phyloP scores from a whole-genome alignment of 164 flowering plant species.

The Dillenia turbinata region DNA sequence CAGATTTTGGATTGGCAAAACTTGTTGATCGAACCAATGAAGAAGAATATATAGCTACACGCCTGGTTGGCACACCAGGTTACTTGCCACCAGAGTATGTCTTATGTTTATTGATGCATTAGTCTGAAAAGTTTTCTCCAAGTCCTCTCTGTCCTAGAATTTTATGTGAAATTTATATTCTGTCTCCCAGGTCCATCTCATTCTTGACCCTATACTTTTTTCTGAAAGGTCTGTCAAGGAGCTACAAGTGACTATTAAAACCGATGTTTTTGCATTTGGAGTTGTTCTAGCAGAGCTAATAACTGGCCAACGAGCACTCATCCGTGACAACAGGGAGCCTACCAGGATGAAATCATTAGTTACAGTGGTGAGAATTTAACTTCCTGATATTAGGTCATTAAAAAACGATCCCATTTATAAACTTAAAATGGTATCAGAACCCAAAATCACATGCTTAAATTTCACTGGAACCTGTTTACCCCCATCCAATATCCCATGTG shows the following conservation, averaged over 20 bases:
- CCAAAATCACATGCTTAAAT: no score
- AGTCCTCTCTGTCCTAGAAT: no score
- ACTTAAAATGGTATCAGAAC: no score
- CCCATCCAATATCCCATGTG: no score
- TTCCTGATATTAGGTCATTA: neutral
- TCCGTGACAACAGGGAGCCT: conserved; percentile 46
- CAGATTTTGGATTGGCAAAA: conserved; percentile 79
- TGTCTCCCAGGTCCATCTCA: no score
- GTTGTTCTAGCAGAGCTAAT: conserved; percentile 76
- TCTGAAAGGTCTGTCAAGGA: conserved; percentile 63
- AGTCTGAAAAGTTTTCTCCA: no score
- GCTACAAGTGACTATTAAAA: conserved; percentile 57
- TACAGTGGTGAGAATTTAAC: conserved; percentile 41
- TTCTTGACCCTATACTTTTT: neutral
- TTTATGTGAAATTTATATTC: no score
- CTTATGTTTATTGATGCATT: no score
- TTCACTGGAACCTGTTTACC: no score
- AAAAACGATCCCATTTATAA: no score
- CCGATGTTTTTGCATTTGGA: conserved; percentile 77
- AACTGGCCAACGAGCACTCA: conserved; percentile 66
- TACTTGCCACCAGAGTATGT: no score
- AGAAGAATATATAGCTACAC: conserved; percentile 56
- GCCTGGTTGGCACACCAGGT: conserved; percentile 72
- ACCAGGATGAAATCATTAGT: conserved; percentile 64
- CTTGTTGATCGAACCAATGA: conserved; percentile 57